Evolutionary conservation across 2,329 filamentous ascomycete genomes (phyloP), one percentile per base, ranked within the genome.

Genomic region (Venturia oleaginea): DNA sequence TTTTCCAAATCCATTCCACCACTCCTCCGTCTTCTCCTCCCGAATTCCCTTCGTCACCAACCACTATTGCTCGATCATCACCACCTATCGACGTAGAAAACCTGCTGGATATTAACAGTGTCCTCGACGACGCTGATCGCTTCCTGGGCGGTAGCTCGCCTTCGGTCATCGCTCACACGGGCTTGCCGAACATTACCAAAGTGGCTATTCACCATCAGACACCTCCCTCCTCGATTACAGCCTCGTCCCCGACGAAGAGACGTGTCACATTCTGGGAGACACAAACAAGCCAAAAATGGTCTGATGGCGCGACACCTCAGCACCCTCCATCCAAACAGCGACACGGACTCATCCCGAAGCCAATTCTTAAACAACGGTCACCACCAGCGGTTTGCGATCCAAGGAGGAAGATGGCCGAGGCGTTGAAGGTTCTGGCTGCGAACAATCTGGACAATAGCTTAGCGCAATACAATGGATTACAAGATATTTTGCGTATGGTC

Each of bases 111-210:
- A 57, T 57, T 32, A 30, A 57, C 27, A 32, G 69, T 66, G 71
- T 69, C 57, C 69, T 77, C 59, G 71, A 77, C 68, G 75, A 76
- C 64, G 76, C 74, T 59, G 70, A 78, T 30, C 70, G 75, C 19
- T 80, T 80, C 66, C 74, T 81, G 38, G 70, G 77, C 40, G 75
- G 76, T 60, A 74, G 74, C 24, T 76, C 76, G 64, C 72, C 72
- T 64, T 73, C 76, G 37, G 72, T 75, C 57, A 76, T 73, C 32
- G 65, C 68, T 17, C 34, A 66, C 11, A 66, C 66, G 24, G 65
- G 67, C 27, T 72, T 55, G 24, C 24, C 61, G 70, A 55, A 48
- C 67, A 27, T 66, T 70, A 27, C 24, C 11, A 46, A 27, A 32
- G 40, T 62, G 32, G 61, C 40, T 37, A 34, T 48, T 24, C 76